phyloP scores from a whole-genome alignment of 148 eudicot species.

The Heliamphora exappendiculata region DNA sequence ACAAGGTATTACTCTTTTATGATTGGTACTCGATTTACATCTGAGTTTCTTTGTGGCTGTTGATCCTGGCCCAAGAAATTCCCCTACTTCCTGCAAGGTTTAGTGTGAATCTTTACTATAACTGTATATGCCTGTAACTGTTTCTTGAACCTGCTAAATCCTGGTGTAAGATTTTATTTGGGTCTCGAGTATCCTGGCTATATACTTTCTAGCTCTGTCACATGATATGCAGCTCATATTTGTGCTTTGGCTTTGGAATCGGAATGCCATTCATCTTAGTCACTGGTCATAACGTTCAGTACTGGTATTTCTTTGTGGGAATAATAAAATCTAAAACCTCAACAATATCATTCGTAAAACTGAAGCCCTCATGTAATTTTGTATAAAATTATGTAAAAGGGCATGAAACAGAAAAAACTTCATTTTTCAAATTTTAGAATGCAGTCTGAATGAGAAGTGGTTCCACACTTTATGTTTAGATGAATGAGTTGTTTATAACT shows the following conservation, averaged over 20 bases:
- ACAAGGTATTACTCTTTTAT: neutral
- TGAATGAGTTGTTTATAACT: neutral
- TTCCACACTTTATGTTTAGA: neutral
- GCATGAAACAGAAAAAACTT: neutral
- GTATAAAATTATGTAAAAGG: neutral
- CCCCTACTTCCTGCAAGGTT: neutral
- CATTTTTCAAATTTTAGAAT: neutral
- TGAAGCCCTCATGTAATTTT: neutral
- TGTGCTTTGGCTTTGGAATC: neutral
- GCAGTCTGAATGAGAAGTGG: neutral
- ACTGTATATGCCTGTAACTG: neutral
- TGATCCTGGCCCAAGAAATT: neutral
- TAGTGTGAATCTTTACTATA: neutral
- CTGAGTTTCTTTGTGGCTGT: neutral
- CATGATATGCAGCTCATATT: neutral
- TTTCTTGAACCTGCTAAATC: neutral
- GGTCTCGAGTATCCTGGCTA: neutral
- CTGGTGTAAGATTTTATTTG: neutral
- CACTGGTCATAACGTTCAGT: neutral
- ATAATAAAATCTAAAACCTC: neutral
- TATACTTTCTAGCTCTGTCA: neutral
- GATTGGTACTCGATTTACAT: neutral
- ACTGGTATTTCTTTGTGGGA: neutral
- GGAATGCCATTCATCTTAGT: neutral
- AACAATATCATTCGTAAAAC: neutral